Percentiles rank a stretch among this genome's conserved stretches.
phyloP scores from a whole-genome alignment of 2,329 filamentous ascomycete species.

The Alternaria solani region DNA sequence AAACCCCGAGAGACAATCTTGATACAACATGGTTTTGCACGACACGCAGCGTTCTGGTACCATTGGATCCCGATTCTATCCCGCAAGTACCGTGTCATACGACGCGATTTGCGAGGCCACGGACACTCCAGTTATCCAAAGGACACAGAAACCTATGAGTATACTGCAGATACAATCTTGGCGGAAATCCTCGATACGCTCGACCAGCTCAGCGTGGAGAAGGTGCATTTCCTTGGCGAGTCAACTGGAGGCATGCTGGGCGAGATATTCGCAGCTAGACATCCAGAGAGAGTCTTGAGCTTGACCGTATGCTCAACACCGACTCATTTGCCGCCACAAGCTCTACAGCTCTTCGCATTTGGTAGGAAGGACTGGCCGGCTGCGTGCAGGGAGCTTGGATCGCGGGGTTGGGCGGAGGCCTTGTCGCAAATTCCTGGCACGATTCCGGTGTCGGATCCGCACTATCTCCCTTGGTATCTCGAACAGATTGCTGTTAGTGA shows the following conservation, averaged over 20 bases:
- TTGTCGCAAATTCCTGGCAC: conserved; percentile 42
- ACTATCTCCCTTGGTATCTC: conserved; percentile 46
- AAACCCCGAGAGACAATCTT: conserved; percentile 45
- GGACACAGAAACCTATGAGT: conserved; percentile 22
- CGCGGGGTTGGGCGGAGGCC: conserved; percentile 44
- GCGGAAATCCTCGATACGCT: conserved; percentile 47
- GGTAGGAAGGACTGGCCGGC: conserved; percentile 36
- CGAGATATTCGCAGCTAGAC: conserved; percentile 43
- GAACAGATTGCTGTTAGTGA: conserved; percentile 36
- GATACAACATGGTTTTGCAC: conserved; percentile 51
- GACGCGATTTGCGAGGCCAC: conserved; percentile 48
- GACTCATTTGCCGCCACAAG: conserved; percentile 35
- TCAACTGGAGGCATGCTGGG: conserved; percentile 47
- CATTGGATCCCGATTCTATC: conserved; percentile 49
- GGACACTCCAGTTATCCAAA: conserved; percentile 39
- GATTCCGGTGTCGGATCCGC: conserved; percentile 36
- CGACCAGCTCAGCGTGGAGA: conserved; percentile 41
- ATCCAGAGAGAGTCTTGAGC: conserved; percentile 40
- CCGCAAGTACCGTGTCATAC: conserved; percentile 42
- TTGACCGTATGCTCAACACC: conserved; percentile 47
- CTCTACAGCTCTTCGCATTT: conserved; percentile 45
- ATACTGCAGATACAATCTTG: conserved; percentile 38
- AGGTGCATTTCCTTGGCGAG: conserved; percentile 49
- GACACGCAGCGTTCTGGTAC: conserved; percentile 48
- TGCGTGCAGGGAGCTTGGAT: conserved; percentile 41